Conservation (phyloP, 1,284 basidiomycete species). For the Hemileccinum hortonii region DNA sequence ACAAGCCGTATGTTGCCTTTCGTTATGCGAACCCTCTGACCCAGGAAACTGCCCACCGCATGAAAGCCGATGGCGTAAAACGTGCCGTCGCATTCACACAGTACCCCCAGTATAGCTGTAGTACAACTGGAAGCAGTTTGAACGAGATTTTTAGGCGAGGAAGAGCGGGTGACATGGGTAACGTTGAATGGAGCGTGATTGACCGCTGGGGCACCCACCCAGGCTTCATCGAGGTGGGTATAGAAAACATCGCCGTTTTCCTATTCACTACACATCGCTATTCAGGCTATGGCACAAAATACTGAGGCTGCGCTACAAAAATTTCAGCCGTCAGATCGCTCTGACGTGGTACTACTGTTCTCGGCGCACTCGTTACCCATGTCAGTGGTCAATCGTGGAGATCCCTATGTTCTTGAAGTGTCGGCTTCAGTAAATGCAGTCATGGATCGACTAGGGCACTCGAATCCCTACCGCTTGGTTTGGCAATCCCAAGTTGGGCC, state of each 20-base stretch:
- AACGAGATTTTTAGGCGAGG: slow-evolving; percentile 85
- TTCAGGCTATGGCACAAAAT: slow-evolving; percentile 86
- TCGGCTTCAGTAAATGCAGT: slow-evolving; percentile 90
- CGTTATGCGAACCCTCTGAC: slow-evolving; percentile 92
- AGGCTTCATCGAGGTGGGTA: slow-evolving; percentile 85
- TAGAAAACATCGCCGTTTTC: background rate
- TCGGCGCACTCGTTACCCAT: slow-evolving; percentile 98
- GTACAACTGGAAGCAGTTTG: slow-evolving; percentile 94
- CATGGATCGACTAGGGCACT: slow-evolving; percentile 80
- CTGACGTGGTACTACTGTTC: slow-evolving; percentile 85
- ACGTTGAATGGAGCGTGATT: slow-evolving; percentile 95
- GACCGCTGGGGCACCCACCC: slow-evolving; percentile 97
- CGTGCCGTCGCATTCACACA: slow-evolving; percentile 97
- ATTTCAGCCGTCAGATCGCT: slow-evolving; percentile 71
- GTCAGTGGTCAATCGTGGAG: slow-evolving; percentile 96
- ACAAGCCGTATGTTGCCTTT: slow-evolving; percentile 95
- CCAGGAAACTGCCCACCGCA: slow-evolving; percentile 77
- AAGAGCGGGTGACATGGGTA: slow-evolving; percentile 54
- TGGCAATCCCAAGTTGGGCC: slow-evolving; percentile 99
- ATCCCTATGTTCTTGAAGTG: slow-evolving; percentile 96
- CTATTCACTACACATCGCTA: slow-evolving; percentile 7
- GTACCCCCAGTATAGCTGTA: slow-evolving; percentile 99
- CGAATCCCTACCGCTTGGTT: slow-evolving; percentile 86
- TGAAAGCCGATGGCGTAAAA: slow-evolving; percentile 89
- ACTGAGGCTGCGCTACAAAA: slow-evolving; percentile 81